Evolutionary conservation across 108 stramenopile genomes (phyloP), one percentile per base, ranked within the genome.

Genomic region (Chaetoceros muelleri): DNA sequence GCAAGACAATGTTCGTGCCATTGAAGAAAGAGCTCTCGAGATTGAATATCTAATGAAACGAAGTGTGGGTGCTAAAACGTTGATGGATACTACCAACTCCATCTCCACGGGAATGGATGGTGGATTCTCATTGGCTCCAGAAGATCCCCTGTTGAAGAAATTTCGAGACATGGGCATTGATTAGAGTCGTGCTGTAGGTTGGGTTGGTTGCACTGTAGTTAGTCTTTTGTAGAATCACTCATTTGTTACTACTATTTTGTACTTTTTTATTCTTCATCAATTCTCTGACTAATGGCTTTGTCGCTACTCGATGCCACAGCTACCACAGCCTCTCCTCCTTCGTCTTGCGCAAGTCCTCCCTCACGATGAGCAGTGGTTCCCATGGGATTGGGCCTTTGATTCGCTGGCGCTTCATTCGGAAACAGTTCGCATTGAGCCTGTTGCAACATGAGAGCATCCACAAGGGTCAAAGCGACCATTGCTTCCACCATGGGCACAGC

Each of bases 401-500:
- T 82, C 31, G 65, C 7, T 0, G 81, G 68, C 28, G 75, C 54
- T 21, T 78, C 75, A 60, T 90, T 84, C 18, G 76, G 75, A 51
- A 92, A 87, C 22, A 91, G 60, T 29, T 92, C 82, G 51, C 90
- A 91, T 62, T 95, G 94, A 24, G 87, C 90, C 55, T 84, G 61
- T 57, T 99, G 97, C 75, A 82, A 76, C 95, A 99, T 94, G 2
- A 97, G 66, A 28, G 89, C 85, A 73, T 99, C 98, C 16, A 82
- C 82, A 28, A 99, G 63, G 5, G 90, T 91, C 3, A 99, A 61
- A 13, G 98, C 95, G 28, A 98, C 93, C 98, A 99, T 99, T 18
- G 94, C 93, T 71, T 99, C 95, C 21, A 95, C 94, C 87, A 95
- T 94, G 28, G 95, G 95, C 45, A 94, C 84, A 13, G 97, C 96